Evolutionary conservation across 2,329 filamentous ascomycete species (phyloP), one percentile per base, ranked within the genome.

Genomic region (Diaporthe australafricana): DNA sequence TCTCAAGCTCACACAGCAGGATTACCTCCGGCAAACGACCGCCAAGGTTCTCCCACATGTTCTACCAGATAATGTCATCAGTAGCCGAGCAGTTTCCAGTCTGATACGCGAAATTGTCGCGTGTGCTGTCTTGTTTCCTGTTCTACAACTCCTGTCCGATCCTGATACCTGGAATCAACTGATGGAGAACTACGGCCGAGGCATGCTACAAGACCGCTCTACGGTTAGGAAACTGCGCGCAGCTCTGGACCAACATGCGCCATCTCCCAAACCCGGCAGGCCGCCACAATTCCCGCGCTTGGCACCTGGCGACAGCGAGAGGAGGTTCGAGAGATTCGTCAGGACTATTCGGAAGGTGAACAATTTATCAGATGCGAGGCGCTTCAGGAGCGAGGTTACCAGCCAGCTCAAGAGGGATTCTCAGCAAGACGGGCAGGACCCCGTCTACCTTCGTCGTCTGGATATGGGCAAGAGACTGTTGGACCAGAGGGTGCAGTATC

Each of bases 101-200:
- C 85, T 99, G 68, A 88, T 98, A 72, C 91, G 93, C 76, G 97
- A 99, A 83, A 92, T 99, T 73, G 90, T 98, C n/a, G 88, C 94
- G 27, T 98, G 96, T 81, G 94, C 94, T n/a, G 92, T 99, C 48
- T 85, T 99, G 47, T 91, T 91, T 52, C 96, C 96, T 0, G 84
- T 97, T 27, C 87, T 98, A 79, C 91, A 92, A 77, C 85, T 95
- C 74, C 85, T 99, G 22, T 90, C 94, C 6, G 96, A 99, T 76
- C 95, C 97, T 1, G 97, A 99, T 83, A 97, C 93, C 11, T 99
- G 96, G 96, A 98, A 99, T 78, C 95, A 98, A 81, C 83, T 98
- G 72, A 94, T 98, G 87, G 96, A 98, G 81, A 95, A 92, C 70
- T 94, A 92, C 81, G 93, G 95, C 22, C 91, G 94, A 63, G 92